Base-by-base conservation (phyloP, 2,329 filamentous ascomycete species). In the Mycogone perniciosa region DNA sequence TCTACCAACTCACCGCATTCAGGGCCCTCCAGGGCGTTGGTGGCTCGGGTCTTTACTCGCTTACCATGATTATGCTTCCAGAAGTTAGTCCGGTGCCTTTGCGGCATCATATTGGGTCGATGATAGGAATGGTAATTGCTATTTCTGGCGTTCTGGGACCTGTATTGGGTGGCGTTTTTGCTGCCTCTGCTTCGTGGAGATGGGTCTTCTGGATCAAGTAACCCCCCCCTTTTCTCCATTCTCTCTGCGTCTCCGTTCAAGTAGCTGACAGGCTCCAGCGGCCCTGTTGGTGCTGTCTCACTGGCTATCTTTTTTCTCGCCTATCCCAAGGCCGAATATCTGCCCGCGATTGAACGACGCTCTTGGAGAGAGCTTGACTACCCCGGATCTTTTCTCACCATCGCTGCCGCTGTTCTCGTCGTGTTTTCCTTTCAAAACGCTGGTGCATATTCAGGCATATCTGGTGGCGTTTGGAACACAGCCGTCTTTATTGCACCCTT, bases 151-250 rank as follows among this genome's bases (percentile, higher is more conserved):
- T 60, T 29, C 46, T 52, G 26, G 58, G 58, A 2, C 58, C 58
- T 10, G 46, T 60, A 26, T 46, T 60, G 9, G 58, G 58, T 10
- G 58, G 58, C 7, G 34, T 56, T 9, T 40, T 58, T 20, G 20
- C 20, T 20, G 20, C 20, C 20, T 20, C 20, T 6, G 57, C 60
- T 4, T 74, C 70, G 69, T 74, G 70, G 70, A 60, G 68, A 5
- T 74, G 67, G 66, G 59, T 68, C 38, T 77, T 78, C 51, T 72
- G 67, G 50, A 54, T 72, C 45, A 70, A 69, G 20, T 20, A 20
- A 20, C 20, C 20, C 20, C 20, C 20, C 20, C 20, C 20, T 3
- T 20, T 20, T 20, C 20, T 20, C 3, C 20, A 20, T 20, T 20
- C 20, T 20, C 20, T 20, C 20, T 3, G 20, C 20, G 20, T 20